phyloP scores from a whole-genome alignment of 306 rosid species.

The Myrica gale region DNA sequence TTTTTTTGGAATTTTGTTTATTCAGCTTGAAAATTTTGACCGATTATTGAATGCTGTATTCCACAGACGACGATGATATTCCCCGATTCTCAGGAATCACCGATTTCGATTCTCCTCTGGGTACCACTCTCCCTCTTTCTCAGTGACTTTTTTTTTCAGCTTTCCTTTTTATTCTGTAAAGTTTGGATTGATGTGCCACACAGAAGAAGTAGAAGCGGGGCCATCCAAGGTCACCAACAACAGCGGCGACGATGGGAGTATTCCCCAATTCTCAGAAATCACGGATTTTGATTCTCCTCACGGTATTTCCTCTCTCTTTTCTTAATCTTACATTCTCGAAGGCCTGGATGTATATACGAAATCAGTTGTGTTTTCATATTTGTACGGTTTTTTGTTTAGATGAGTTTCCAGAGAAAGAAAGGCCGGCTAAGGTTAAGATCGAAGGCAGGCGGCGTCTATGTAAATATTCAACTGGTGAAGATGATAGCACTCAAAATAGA shows the following conservation, averaged over 20 bases:
- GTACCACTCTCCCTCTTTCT: constrained; percentile 18
- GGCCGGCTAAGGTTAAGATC: constrained; percentile 56
- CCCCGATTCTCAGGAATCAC: constrained; percentile 4
- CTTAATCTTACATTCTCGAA: neutral
- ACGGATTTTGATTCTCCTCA: constrained; percentile 8
- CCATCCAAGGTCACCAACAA: constrained; percentile 29
- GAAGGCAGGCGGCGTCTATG: constrained; percentile 82
- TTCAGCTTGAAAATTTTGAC: neutral
- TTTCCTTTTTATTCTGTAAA: too few relatives aligned
- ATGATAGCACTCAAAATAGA: constrained; percentile 19
- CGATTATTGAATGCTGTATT: neutral
- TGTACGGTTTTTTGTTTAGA: neutral
- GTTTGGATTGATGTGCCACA: neutral
- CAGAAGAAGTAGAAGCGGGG: constrained; percentile 20
- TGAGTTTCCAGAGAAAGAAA: constrained; percentile 38
- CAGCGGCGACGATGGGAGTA: constrained; percentile 6
- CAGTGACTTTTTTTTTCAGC: neutral
- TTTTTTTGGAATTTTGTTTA: neutral
- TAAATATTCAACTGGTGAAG: constrained; percentile 45
- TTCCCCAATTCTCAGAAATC: constrained; percentile 2
- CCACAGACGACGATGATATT: neutral
- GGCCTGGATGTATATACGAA: neutral
- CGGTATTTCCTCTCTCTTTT: constrained; percentile 30
- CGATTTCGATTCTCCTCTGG: constrained; percentile 33
- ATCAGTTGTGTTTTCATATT: neutral